Evolutionary conservation across 2,329 filamentous ascomycete species (phyloP).

Genomic region (Sarocladium kiliense): DNA sequence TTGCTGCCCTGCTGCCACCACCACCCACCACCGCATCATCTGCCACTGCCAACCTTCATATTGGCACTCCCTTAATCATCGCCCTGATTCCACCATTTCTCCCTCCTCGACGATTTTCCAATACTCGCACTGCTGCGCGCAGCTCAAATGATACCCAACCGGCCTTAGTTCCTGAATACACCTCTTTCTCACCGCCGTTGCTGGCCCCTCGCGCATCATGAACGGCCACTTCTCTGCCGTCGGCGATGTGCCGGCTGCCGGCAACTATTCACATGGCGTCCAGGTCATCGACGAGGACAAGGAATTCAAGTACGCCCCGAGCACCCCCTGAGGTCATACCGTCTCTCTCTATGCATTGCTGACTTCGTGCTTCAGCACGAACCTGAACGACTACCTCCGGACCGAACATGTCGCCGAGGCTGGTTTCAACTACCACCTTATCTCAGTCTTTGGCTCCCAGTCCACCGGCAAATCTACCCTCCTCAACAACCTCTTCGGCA

Average conservation of each 20-base stretch:
- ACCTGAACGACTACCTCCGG: constrained; percentile 77
- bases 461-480: constrained; percentile 98
- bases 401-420: constrained; percentile 75
- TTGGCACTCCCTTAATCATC: not conserved
- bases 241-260: constrained; percentile 57
- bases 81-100: not conserved
- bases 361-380: constrained; percentile 46
- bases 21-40: too few species aligned
- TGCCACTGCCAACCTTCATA: too few species aligned
- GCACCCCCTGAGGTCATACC: constrained; percentile 9
- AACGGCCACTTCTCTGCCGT: constrained; percentile 78
- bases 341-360: constrained; percentile 10
- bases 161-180: not conserved
- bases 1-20: constrained; percentile 1
- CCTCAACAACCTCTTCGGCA: constrained; percentile 92
- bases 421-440: constrained; percentile 98
- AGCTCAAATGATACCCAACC: constrained; percentile 5
- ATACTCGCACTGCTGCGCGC: not conserved
- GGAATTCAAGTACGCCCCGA: constrained; percentile 76
- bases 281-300: constrained; percentile 93
- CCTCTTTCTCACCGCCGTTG: constrained; percentile 1
- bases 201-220: constrained; percentile 38
- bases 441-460: constrained; percentile 97
- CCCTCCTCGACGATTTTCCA: not conserved
- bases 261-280: constrained; percentile 84